phyloP scores from a whole-genome alignment of 768 basidiomycete species.

The Crepidotus variabilis region DNA sequence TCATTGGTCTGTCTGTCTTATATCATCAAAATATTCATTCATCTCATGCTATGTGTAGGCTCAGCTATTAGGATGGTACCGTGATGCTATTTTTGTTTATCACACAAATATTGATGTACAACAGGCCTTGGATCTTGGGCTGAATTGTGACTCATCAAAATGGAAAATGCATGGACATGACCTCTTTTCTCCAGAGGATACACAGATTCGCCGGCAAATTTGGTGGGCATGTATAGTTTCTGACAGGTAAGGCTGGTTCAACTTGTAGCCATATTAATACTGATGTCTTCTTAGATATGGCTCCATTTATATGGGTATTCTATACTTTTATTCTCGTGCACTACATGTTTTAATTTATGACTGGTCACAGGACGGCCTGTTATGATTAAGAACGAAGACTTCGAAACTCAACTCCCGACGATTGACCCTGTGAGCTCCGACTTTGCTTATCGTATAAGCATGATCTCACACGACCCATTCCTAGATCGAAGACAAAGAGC shows the following conservation, averaged over 20 bases:
- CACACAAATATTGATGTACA: constrained; percentile 4
- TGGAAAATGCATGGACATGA: constrained; percentile 65
- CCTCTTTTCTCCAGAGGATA: constrained; percentile 63
- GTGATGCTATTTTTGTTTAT: background rate
- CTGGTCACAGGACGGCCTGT: constrained; percentile 55
- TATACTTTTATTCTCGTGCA: constrained; percentile 2
- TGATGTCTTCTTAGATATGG: constrained; percentile 39
- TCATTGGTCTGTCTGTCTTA: constrained; percentile 47
- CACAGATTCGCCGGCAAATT: constrained; percentile 68
- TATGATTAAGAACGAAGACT: constrained; percentile 65
- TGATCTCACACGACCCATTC: constrained; percentile 6
- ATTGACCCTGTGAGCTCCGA: constrained; percentile 44
- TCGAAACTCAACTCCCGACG: constrained; percentile 61
- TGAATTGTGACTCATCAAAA: constrained; percentile 73
- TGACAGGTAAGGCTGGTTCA: constrained; percentile 49
- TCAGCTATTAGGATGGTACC: constrained; percentile 29
- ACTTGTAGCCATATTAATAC: background rate
- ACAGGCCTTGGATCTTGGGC: constrained; percentile 75
- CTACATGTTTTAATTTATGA: constrained; percentile 4
- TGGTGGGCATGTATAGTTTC: constrained; percentile 77
- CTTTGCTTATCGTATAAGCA: background rate
- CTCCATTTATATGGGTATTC: constrained; percentile 69
- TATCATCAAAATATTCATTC: constrained; percentile 1
- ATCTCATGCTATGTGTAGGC: constrained; percentile 9
- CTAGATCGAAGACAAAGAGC: constrained; percentile 57